Evolutionary conservation across 1,284 basidiomycete genomes (phyloP).

Genomic region (Trichosporon sp.): DNA sequence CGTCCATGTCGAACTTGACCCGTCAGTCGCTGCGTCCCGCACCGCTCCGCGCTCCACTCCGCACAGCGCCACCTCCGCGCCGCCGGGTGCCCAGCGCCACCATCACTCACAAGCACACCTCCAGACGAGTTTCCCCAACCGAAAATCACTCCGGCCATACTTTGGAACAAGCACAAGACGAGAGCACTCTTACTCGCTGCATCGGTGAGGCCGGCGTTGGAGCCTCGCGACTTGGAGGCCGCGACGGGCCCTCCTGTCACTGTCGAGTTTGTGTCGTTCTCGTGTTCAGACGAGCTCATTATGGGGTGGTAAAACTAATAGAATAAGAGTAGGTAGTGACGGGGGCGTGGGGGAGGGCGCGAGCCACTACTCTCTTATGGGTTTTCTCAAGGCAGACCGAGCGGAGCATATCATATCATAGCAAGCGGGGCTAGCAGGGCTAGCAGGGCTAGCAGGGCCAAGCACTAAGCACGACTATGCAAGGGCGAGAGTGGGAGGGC

Average conservation of each 20-base stretch:
- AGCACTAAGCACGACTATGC: too few relatives aligned
- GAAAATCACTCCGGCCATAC: slow-evolving; percentile 39
- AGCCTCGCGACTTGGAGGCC: background rate
- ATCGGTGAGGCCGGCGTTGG: background rate
- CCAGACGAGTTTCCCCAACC: slow-evolving; percentile 40
- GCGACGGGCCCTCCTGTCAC: background rate
- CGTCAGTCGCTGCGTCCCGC: background rate
- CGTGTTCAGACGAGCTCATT: background rate
- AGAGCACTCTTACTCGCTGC: slow-evolving; percentile 12
- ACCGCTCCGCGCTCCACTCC: too few relatives aligned
- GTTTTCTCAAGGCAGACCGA: background rate
- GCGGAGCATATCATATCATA: too few relatives aligned
- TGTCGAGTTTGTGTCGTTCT: background rate
- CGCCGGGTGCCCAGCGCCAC: too few relatives aligned
- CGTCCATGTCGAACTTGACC: slow-evolving; percentile 28
- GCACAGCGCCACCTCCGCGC: too few relatives aligned
- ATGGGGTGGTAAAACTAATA: background rate
- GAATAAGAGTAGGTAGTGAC: background rate
- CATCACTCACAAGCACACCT: slow-evolving; percentile 31
- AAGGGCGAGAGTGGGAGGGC: too few relatives aligned
- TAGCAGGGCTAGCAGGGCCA: too few relatives aligned
- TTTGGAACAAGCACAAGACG: slow-evolving; percentile 39
- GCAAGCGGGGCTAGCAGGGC: too few relatives aligned
- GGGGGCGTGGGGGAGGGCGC: background rate
- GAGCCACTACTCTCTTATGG: too few relatives aligned